Base-by-base conservation (phyloP, 768 basidiomycete genomes). In the Amylocystis lapponica region DNA sequence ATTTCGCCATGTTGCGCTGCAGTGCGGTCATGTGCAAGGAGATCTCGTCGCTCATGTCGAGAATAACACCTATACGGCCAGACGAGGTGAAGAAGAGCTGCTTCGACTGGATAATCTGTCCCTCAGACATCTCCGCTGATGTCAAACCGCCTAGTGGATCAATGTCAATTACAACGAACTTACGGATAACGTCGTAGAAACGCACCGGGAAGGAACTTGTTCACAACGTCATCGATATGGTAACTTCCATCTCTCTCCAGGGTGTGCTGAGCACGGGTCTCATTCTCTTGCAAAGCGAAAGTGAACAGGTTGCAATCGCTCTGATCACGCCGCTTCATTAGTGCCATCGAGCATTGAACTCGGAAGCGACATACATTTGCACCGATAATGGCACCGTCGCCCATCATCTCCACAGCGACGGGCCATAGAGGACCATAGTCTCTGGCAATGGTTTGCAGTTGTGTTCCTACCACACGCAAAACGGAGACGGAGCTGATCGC, bases 351-450 rank as follows among this genome's bases (percentile, higher is more conserved):
- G 17, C 36, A 17, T 38, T 27, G 20, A 11, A n/a, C n/a, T n/a
- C n/a, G 16, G 27, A 34, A 57, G 41, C 8, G 17, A 47, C 81
- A 67, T 51, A 92, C 87, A 56, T 91, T 89, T 1, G 83, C 81
- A 16, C 78, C 86, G 40, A 96, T 75, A 33, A 89, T 65, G 25
- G 67, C 74, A 16, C 66, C 68, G 17, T 70, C 65, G 49, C 74
- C 72, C 19, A 78, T 60, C 11, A 78, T 69, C 41, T 83, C 81
- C 12, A 89, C 71, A 27, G 71, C 68, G 5, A 84, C 67, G 3
- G 91, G 86, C 74, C 83, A 88, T 36, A 88, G 61, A 5, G 88
- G 79, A 0, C 77, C 72, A 60, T 82, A 87, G 59, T 95, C 87
- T 50, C 78, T 78, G 8, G 84, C 86, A 12, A 84, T 61, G 31